These are phyloP conservation scores for Russula sp. DNA, from an alignment of 768 basidiomycete species.

Conservation along the genomic window DNA sequence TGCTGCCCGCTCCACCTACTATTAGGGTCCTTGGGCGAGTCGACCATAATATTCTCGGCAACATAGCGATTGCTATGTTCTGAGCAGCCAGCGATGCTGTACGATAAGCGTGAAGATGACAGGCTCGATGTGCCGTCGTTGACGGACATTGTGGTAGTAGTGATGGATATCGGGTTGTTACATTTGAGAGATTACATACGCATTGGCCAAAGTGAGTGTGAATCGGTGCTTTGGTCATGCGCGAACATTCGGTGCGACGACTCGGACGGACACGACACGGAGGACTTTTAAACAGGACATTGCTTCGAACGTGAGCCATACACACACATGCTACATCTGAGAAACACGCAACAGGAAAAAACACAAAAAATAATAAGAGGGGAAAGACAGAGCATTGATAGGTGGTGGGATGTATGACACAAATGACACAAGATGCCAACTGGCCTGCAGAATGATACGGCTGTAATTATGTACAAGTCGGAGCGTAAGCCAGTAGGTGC, in stretches of 20 bases:
- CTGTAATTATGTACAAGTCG: constrained; percentile 27
- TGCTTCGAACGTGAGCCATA: constrained; percentile 39
- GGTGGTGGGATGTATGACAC: constrained; percentile 27
- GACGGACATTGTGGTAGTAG: constrained; percentile 4
- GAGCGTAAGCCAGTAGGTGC: constrained; percentile 6
- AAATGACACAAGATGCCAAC: constrained; percentile 20
- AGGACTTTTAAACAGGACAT: constrained; percentile 30
- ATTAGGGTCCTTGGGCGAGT: constrained; percentile 58
- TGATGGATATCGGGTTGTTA: too few relatives aligned
- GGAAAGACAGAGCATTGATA: constrained; percentile 27
- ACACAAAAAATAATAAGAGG: constrained; percentile 25
- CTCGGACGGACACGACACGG: neutral
- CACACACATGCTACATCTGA: constrained; percentile 46
- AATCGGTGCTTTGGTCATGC: neutral
- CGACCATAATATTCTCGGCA: constrained; percentile 64
- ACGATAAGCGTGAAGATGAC: constrained; percentile 19
- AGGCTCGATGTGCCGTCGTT: constrained; percentile 4
- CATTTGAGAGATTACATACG: too few relatives aligned
- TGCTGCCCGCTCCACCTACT: constrained; percentile 77
- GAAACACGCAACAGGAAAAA: constrained; percentile 27
- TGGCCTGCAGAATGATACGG: constrained; percentile 12
- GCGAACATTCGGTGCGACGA: neutral
- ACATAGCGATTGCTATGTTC: constrained; percentile 68
- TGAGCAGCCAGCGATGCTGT: constrained; percentile 53
- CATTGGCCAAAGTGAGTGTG: too few relatives aligned